Conservation (phyloP, 2,329 filamentous ascomycete genomes). For the Colletotrichum sidae region DNA sequence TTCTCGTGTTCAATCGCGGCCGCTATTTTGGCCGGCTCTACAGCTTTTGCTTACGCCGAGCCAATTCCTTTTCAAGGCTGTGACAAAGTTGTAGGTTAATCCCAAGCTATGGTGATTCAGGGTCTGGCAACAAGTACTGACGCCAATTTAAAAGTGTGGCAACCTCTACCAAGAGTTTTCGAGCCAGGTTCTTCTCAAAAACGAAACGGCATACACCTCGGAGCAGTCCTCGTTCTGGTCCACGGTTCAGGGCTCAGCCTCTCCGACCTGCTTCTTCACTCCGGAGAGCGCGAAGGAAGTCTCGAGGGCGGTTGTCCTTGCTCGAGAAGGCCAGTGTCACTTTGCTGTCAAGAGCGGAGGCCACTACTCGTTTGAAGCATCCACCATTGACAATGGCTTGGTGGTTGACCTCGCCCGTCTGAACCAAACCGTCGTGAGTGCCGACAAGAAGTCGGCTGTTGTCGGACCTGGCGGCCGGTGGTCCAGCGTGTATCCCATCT, state of each 20-base stretch:
- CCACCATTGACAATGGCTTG: conserved; percentile 50
- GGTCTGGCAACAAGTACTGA: no score
- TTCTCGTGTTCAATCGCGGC: no score
- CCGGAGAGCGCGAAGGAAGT: conserved; percentile 33
- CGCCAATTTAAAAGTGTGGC: no score
- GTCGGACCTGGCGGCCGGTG: conserved; percentile 54
- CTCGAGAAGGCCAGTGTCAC: conserved; percentile 9
- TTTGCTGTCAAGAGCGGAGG: conserved; percentile 60
- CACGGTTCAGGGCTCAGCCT: neutral
- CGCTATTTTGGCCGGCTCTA: no score
- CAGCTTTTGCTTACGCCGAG: no score
- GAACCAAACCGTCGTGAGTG: conserved; percentile 46
- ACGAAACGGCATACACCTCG: no score
- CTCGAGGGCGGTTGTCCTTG: conserved; percentile 27
- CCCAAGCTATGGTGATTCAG: no score
- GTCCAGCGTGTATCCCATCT: conserved; percentile 50
- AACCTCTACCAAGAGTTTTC: no score
- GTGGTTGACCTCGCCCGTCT: conserved; percentile 51
- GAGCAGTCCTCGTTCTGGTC: conserved; percentile 6
- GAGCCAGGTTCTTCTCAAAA: no score
- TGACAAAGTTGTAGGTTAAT: no score
- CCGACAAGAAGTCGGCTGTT: conserved; percentile 44
- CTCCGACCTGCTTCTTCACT: conserved; percentile 1
- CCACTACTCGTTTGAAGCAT: conserved; percentile 54
- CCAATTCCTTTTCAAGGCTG: no score